Base-by-base conservation (phyloP, 129 eudicot species). In the Lactuca saligna region DNA sequence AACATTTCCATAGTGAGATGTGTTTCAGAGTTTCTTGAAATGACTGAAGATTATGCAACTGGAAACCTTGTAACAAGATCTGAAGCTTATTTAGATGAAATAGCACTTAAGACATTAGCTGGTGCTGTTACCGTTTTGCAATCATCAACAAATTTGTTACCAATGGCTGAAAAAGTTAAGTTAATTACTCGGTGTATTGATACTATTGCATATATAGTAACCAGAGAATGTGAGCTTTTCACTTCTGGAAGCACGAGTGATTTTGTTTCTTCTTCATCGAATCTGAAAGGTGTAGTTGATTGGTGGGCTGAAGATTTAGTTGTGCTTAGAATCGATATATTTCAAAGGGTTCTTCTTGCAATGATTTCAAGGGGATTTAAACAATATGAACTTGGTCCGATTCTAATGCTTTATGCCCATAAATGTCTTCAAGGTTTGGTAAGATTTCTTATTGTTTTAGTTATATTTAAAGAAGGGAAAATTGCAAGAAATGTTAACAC, bases 291-390 rank as follows among this genome's bases (percentile, higher is more conserved):
- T 56, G 73, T 85, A 3, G 87, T 87, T 33, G 96, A 94, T 74
- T 94, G 99, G 99, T 94, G 99, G 99, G 99, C 97, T 41, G 99
- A 94, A 68, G 99, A 94, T 84, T 70, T 94, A 55, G 76, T 83
- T 49, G 80, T 82, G 38, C 84, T 94, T 13, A 78, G 96, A 65
- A 85, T 94, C 31, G 97, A 85, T 82, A 58, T 87, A 20, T 94
- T 94, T 68, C 99, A 90, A 63, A 75, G 99, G 83, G 96, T 90
- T 60, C 78, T 94, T 20, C 80, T 87, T 66, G 97, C 99, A 16
- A 89, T 90, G 97, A 78, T 85, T 59, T 84, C 96, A 8, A 85
- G 99, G 63, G 97, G 99, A 17, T 85, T 90, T 29, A 85, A 94
- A 75, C 96, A 90, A 58, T 90, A 72, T 55, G 96, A 94, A 50